Evolutionary conservation across 169 alveolate genomes (phyloP), one percentile per base, ranked within the genome.

Genomic region (Toxoplasma gondii): DNA sequence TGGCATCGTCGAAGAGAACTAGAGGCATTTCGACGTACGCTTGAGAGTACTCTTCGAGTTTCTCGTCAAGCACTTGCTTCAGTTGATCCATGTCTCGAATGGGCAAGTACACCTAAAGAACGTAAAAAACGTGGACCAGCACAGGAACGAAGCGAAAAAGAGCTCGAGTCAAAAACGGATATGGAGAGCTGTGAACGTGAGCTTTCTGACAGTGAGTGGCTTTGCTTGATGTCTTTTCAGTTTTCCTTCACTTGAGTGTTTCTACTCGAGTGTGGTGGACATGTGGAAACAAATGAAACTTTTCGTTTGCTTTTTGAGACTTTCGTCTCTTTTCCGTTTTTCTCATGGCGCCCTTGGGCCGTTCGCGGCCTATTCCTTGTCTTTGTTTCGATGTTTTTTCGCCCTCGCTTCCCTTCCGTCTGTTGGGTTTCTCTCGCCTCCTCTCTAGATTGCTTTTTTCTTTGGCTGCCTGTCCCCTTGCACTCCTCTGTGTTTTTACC

Each of bases 1-100:
- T 98, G 82, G 99, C 99, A 91, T 98, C 98, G 88, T 98, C 98
- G 96, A 99, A 99, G 38, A 99, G 97, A 70, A 99, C 99, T 90
- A 99, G 95, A 84, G 98, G 98, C 98, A 99, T 97, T 95, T 97
- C 98, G 53, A 99, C 99, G 80, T 96, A 98, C 44, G 96, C 94
- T 92, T 97, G 99, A 91, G 98, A 98, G 95, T 98, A 98, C 94
- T 98, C 99, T 36, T 93, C 95, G 27, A 98, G 97, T 94, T 98
- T 97, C 93, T 98, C 99, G 54, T 96, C 98, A 54, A 98, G 96
- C 27, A 98, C 99, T 78, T 96, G 97, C 96, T 97, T 98, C 69
- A 99, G 97, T 31, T 95, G 95, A 39, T 96, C 97, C 96, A 97
- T 96, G 96, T 97, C 98, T 94, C 97, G 93, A 88, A 97, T 97